These are phyloP conservation scores for Calendula officinalis DNA, from an alignment of 129 eudicot species.

Conservation along the genomic window DNA sequence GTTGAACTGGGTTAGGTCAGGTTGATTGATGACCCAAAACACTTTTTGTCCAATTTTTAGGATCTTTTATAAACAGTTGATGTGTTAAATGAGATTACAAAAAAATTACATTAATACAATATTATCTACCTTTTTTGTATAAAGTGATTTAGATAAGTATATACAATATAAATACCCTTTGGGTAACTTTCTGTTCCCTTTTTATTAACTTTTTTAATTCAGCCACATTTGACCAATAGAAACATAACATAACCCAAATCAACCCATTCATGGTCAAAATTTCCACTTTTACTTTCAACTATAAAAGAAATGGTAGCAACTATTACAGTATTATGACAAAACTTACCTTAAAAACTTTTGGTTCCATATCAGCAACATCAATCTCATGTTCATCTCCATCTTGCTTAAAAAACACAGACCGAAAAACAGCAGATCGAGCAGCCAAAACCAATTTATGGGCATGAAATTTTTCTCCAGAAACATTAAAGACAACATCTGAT, in stretches of 20 bases:
- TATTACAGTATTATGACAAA: neutral
- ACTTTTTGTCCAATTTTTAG: neutral
- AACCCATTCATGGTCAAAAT: too few relatives aligned
- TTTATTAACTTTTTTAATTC: neutral
- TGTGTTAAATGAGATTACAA: neutral
- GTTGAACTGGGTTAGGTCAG: neutral
- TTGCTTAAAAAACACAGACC: conserved; percentile 35
- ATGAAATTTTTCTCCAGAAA: conserved; percentile 64
- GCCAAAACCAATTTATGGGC: conserved; percentile 76
- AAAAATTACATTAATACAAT: neutral
- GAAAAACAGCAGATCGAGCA: conserved; percentile 67
- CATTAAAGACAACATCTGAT: conserved; percentile 62
- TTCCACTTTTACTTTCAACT: neutral
- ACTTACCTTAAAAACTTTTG: conserved; percentile 29
- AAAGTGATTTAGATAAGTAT: neutral
- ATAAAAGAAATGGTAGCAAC: neutral
- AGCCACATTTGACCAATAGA: neutral
- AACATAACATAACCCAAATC: too few relatives aligned
- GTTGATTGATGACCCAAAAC: neutral
- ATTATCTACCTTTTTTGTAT: conserved; percentile 2
- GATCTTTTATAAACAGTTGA: neutral
- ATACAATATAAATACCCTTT: neutral
- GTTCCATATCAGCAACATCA: conserved; percentile 28
- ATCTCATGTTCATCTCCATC: conserved; percentile 23
- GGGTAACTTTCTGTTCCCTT: neutral